phyloP scores from a whole-genome alignment of 768 basidiomycete genomes.

The Amanita rimosa region DNA sequence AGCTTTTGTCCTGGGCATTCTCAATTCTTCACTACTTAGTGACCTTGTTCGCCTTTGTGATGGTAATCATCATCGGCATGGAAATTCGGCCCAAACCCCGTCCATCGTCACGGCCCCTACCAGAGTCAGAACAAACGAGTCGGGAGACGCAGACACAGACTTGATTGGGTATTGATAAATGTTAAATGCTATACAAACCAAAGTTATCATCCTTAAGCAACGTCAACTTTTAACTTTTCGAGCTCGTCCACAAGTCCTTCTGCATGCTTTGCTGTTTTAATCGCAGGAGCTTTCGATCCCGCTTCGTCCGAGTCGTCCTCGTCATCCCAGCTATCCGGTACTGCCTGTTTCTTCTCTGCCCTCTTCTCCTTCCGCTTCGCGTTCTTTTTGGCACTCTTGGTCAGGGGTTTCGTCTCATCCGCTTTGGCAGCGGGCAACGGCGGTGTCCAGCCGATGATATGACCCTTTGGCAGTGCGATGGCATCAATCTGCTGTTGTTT shows the following conservation, averaged over 20 bases:
- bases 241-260: constrained; percentile 35
- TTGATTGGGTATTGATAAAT: not conserved
- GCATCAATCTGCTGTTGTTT: constrained; percentile 66
- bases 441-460: constrained; percentile 73
- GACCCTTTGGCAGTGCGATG: constrained; percentile 58
- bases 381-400: constrained; percentile 77
- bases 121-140: constrained; percentile 14
- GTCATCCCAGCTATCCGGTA: constrained; percentile 76
- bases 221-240: constrained; percentile 41
- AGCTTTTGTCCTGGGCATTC: constrained; percentile 9
- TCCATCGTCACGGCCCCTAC: constrained; percentile 16
- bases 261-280: not conserved
- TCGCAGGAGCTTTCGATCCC: not conserved
- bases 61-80: constrained; percentile 61
- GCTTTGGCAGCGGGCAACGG: constrained; percentile 34
- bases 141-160: constrained; percentile 2
- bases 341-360: constrained; percentile 34
- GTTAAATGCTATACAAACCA: constrained; percentile 22
- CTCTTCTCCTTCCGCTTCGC: constrained; percentile 72
- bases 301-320: constrained; percentile 24
- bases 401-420: constrained; percentile 31
- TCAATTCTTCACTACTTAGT: constrained; percentile 23
- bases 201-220: too few species aligned
- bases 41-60: constrained; percentile 51
- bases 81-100: constrained; percentile 44